Evolutionary conservation across 2,329 filamentous ascomycete species (phyloP).

Genomic region (Exophiala viscosa): DNA sequence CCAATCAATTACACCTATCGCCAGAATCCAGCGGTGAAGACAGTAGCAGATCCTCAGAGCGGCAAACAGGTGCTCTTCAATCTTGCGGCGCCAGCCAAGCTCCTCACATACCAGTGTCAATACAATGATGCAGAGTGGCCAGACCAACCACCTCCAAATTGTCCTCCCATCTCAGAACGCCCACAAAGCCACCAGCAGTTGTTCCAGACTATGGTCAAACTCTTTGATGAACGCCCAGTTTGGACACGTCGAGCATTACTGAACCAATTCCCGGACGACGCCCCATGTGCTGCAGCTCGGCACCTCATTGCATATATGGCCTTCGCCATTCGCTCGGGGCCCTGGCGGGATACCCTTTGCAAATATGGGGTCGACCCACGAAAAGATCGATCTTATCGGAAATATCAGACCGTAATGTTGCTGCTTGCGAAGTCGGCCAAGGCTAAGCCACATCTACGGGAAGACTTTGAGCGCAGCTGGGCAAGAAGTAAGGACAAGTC

Average conservation of each 20-base stretch:
- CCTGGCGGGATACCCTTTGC: constrained; percentile 85
- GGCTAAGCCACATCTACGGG: constrained; percentile 18
- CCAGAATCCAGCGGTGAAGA: constrained; percentile 76
- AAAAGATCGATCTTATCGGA: constrained; percentile 67
- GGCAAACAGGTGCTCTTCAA: constrained; percentile 58
- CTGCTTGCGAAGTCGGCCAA: constrained; percentile 53
- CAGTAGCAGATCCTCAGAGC: constrained; percentile 52
- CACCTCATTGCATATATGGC: constrained; percentile 77
- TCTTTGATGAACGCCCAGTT: constrained; percentile 72
- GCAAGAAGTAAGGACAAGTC: constrained; percentile 30
- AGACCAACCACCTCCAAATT: constrained; percentile 31
- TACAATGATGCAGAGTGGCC: constrained; percentile 63
- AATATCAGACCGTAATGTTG: constrained; percentile 88
- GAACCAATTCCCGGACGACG: constrained; percentile 60
- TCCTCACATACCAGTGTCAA: constrained; percentile 55
- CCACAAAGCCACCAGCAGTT: constrained; percentile 8
- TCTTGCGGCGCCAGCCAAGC: constrained; percentile 57
- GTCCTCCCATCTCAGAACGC: constrained; percentile 10
- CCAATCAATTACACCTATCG: constrained; percentile 57
- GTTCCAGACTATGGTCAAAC: constrained; percentile 55
- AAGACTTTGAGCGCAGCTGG: constrained; percentile 16
- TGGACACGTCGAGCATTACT: constrained; percentile 81
- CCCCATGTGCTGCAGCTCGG: constrained; percentile 58
- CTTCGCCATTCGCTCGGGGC: constrained; percentile 89
- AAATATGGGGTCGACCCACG: constrained; percentile 84